These are phyloP conservation scores for Yamadazyma philogaea DNA, from an alignment of 805 yeast genomes.

Conservation along the genomic window DNA sequence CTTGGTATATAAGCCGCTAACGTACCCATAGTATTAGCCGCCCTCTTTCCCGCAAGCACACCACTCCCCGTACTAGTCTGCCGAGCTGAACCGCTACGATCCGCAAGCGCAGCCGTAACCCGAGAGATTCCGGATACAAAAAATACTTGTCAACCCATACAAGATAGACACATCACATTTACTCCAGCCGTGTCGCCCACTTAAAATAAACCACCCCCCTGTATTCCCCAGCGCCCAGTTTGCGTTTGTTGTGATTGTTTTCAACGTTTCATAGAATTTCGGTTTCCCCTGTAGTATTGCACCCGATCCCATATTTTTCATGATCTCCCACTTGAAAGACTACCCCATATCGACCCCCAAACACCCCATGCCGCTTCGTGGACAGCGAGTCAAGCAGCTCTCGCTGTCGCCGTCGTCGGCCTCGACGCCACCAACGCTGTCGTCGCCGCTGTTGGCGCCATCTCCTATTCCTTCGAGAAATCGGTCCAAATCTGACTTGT, in stretches of 20 bases:
- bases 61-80: not conserved
- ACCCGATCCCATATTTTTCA: too few relatives aligned
- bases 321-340: not conserved
- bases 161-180: not conserved
- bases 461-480: not conserved
- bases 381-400: not conserved
- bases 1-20: too few relatives aligned
- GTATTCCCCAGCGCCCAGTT: not conserved
- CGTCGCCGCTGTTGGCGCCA: not conserved
- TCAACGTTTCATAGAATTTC: not conserved
- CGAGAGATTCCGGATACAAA: conserved; percentile 1
- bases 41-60: not conserved
- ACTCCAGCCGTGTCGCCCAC: too few relatives aligned
- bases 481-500: conserved; percentile 5
- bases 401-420: conserved; percentile 1
- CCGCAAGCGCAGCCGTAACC: not conserved
- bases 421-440: not conserved
- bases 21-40: too few relatives aligned
- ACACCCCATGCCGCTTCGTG: conserved; percentile 1
- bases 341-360: conserved; percentile 9
- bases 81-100: not conserved
- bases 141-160: not conserved
- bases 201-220: too few relatives aligned
- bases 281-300: too few relatives aligned
- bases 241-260: not conserved